Evolutionary conservation across 495 filamentous ascomycete genomes (phyloP), one percentile per base, ranked within the genome.

Genomic region (Tuber microsphaerosporum): DNA sequence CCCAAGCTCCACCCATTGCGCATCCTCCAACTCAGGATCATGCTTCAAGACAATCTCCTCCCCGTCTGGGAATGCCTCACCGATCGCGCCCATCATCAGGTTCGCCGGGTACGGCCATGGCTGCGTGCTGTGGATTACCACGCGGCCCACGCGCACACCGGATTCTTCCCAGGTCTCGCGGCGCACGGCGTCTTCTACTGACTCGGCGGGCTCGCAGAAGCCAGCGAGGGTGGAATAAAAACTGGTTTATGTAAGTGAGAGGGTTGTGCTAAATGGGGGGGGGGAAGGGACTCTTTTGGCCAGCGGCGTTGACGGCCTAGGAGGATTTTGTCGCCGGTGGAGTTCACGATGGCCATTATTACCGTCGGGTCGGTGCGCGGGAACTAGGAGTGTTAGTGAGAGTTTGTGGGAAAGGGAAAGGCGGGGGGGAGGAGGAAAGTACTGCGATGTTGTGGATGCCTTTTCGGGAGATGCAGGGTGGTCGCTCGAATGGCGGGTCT

Each of bases 101-200:
- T 91, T 97, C 10, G 92, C 92, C 0, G 92, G 92, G 82, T 92
- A 94, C 17, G 92, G 92, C 92, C 92, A 94, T 12, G 95, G 95
- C 85, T 99, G 95, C 74, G 93, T 93, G 37, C 90, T 92, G 81
- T 99, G 94, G 73, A 99, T 91, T 1, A 97, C 88, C 22, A 99
- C 96, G 1, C 94, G 88, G 12, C 93, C 94, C 2, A 97, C 88
- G 12, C 85, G 87, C 22, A 98, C 92, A 4, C 95, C 95, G 65
- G 91, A 89, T 83, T 99, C 95, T 82, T 99, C 95, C 93, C 93
- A 98, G 1, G 97, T 93, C 84, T 99, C 96, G 71, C 95, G 88
- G 0, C 96, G 89, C 1, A 98, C 94, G 8, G 95, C 94, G 84
- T 97, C 96, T 82, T 98, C 96, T 74, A 98, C 91, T 16, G 89